Percentiles rank a stretch among this genome's conserved stretches.
These are phyloP conservation scores for Fusarium veterinarium DNA, from an alignment of 2,329 filamentous ascomycete species.

Conservation along the genomic window DNA sequence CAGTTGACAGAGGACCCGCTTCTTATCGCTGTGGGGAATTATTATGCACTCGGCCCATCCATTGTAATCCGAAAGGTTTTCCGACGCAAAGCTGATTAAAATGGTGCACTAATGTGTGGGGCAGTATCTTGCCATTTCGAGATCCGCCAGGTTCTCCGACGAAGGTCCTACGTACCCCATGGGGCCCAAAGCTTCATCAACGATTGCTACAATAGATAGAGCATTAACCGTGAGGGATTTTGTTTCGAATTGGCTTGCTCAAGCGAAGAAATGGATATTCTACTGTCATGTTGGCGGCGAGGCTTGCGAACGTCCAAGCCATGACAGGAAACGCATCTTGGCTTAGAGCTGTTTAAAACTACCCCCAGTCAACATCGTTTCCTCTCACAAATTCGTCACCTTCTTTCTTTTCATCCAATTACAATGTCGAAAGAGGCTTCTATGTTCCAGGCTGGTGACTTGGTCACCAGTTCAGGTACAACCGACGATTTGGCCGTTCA, in stretches of 20 bases:
- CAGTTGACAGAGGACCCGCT: no score
- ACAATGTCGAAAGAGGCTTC: neutral
- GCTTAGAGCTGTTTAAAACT: neutral
- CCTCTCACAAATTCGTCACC: neutral
- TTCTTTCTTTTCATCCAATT: neutral
- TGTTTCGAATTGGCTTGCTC: neutral
- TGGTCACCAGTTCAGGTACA: neutral
- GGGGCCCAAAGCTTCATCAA: neutral
- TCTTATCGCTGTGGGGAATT: no score
- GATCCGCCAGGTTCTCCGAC: neutral
- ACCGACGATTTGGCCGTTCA: neutral
- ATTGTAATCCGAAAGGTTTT: neutral
- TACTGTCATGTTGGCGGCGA: neutral
- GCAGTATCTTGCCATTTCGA: neutral
- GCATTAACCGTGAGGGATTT: neutral
- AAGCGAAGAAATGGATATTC: neutral
- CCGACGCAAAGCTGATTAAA: neutral
- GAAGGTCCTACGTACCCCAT: neutral
- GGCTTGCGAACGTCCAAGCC: neutral
- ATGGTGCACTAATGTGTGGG: neutral
- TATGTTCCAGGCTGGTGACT: constrained; percentile 3
- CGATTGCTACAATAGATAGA: neutral
- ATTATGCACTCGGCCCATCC: neutral
- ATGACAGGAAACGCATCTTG: neutral
- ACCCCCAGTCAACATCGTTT: neutral